Conservation (phyloP, 2,329 filamentous ascomycete genomes). For the Sporothrix mexicana region DNA sequence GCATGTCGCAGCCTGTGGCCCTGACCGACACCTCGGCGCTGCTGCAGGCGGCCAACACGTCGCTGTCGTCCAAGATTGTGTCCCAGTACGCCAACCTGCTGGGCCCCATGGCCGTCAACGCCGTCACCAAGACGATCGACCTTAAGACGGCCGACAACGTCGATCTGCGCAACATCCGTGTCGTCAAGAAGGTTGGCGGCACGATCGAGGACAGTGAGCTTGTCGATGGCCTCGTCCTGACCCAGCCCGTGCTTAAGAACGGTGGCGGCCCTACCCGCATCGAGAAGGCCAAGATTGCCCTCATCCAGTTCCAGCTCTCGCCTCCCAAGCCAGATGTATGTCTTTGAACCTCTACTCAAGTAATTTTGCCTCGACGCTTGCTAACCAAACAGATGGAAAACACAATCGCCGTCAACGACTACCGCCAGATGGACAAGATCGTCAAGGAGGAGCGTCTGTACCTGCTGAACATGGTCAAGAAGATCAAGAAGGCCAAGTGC, state of each 20-base stretch:
- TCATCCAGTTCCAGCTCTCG: constrained; percentile 98
- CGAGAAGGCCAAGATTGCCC: constrained; percentile 95
- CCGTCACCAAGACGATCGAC: constrained; percentile 94
- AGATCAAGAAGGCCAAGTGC: constrained; percentile 99
- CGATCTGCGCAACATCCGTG: constrained; percentile 93
- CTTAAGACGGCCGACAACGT: constrained; percentile 95
- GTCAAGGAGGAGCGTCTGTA: constrained; percentile 99
- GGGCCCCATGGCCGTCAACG: constrained; percentile 97
- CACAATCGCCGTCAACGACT: constrained; percentile 98
- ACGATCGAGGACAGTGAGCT: constrained; percentile 99
- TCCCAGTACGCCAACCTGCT: constrained; percentile 94
- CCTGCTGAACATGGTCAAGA: constrained; percentile 98
- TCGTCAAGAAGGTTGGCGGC: constrained; percentile 96
- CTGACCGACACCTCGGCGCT: constrained; percentile 87
- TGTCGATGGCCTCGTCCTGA: constrained; percentile 90
- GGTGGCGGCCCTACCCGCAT: constrained; percentile 88
- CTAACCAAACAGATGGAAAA: constrained; percentile 81
- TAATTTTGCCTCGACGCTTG: neutral
- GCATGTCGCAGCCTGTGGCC: constrained; percentile 93
- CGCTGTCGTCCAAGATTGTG: constrained; percentile 97
- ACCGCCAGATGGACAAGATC: constrained; percentile 99
- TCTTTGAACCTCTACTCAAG: neutral
- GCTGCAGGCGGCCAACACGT: constrained; percentile 95
- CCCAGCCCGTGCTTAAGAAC: constrained; percentile 91
- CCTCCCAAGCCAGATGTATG: constrained; percentile 92